Base-by-base conservation (phyloP, 2,329 filamentous ascomycete genomes). In the Acrocalymma vagum region DNA sequence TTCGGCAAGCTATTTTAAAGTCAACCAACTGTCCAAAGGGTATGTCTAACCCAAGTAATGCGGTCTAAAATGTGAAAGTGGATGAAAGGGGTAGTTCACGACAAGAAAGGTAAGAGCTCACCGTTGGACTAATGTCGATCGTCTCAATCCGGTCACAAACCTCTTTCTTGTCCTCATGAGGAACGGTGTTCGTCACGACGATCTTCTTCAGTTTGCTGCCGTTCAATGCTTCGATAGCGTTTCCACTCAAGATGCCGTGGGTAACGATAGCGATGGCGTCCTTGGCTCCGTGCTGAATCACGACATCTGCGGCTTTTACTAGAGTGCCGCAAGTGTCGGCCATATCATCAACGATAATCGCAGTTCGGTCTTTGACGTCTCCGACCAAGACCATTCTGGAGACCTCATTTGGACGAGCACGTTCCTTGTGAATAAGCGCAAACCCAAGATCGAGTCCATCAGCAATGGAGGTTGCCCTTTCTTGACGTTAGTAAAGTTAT, bases 311-410 rank as follows among this genome's bases (percentile, higher is more conserved):
- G 3, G 92, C 94, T 76, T 97, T 97, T 69, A 80, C 83, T 9
- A 88, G 77, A 2, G 90, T 96, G 55, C 91, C 91, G 70, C 92
- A 96, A 4, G 93, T 96, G 67, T 97, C 93, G 21, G 92, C 92
- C 90, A 97, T 96, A 69, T 97, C 93, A 69, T 97, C 93, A 31
- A 99, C 93, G 32, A 99, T 85, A 64, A 99, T 96, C 45, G 93
- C 93, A 20, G 93, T 86, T 76, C 94, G 94, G 74, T 89, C 88
- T 55, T 85, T 82, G 30, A 97, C 94, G 54, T 95, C 91, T 55
- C 94, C 94, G 34, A 97, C 93, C n/a, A 99, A 86, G 1, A 91
- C 89, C 90, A 96, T 95, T 60, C 90, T 86, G 8, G 88, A 90
- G 47, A 96, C 91, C 65, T 95, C 91, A 62, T 95, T 95, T 9